Base-by-base conservation (phyloP, 164 flowering plant genomes). In the Macadamia tetraphylla region DNA sequence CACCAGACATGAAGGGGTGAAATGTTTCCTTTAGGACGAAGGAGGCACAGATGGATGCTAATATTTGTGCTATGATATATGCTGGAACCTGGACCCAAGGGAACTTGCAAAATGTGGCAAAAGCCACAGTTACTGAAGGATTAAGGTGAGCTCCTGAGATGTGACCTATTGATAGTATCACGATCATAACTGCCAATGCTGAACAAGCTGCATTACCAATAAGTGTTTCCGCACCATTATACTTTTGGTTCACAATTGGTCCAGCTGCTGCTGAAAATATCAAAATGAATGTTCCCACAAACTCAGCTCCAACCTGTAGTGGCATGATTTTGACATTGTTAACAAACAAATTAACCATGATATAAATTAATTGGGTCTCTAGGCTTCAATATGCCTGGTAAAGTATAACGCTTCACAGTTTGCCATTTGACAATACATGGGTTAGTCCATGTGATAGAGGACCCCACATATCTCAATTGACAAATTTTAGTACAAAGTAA, bases 51-150 rank as follows among this genome's bases (percentile, higher is more conserved):
- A 91, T 83, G 58, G 97, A 91, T 0, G 76, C 97, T 0, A 89
- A 82, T 0, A 88, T 87, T 52, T 91, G 97, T 0, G 97, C 93
- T 0, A 74, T 82, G 7, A 91, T 81, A 80, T 89, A 91, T 46
- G 87, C 91, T 0, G 97, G 97, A 0, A 91, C 97, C 11, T 91
- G 97, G 4, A 72, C 60, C 97, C 97, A 91, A 0, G 97, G 97
- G 81, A 91, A 89, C 73, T 91, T 94, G 0, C 91, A 84, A 7
- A 89, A 74, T 0, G 84, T 81, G 0, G 97, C 97, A 60, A 89
- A 91, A 2, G 93, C 88, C 6, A 91, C 80, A 9, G 97, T 91
- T 48, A 91, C 81, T 2, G 94, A 82, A 0, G 97, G 97, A 79
- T 91, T 91, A 8, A 89, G 81, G 70, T 91, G 97, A 42, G 97